Evolutionary conservation across 2,329 filamentous ascomycete genomes (phyloP).

Genomic region (Aquanectria penicillioides): DNA sequence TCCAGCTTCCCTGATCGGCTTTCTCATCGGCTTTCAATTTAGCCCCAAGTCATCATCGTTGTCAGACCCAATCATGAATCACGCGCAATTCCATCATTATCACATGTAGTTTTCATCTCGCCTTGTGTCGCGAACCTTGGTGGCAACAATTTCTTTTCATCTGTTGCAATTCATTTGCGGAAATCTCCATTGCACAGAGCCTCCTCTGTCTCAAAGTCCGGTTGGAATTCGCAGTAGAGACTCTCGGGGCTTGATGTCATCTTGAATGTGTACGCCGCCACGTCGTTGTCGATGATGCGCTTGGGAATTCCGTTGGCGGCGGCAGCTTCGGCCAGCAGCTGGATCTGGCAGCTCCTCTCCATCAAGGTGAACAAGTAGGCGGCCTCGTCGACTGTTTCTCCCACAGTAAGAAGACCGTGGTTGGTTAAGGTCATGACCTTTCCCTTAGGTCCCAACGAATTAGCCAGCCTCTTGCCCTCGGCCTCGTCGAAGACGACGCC

Average conservation of each 20-base stretch:
- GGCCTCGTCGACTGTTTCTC: slow-evolving; percentile 17
- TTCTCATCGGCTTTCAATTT: too few relatives aligned
- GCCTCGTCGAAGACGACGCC: slow-evolving; percentile 63
- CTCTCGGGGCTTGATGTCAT: slow-evolving; percentile 27
- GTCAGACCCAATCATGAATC: too few relatives aligned
- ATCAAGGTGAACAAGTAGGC: slow-evolving; percentile 10
- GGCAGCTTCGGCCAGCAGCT: slow-evolving; percentile 19
- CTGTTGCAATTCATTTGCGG: slow-evolving; percentile 19
- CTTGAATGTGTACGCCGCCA: slow-evolving; percentile 1
- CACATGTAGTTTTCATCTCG: too few relatives aligned
- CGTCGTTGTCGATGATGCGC: background rate
- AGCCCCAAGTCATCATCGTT: too few relatives aligned
- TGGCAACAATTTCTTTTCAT: too few relatives aligned
- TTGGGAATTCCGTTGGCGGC: slow-evolving; percentile 16
- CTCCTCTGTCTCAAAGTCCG: slow-evolving; percentile 26
- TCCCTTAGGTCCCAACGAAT: slow-evolving; percentile 63
- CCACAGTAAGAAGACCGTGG: slow-evolving; percentile 20
- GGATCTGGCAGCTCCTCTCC: slow-evolving; percentile 13
- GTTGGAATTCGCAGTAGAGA: slow-evolving; percentile 25
- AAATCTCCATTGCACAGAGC: slow-evolving; percentile 24
- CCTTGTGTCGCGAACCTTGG: too few relatives aligned
- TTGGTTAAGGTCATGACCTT: slow-evolving; percentile 51
- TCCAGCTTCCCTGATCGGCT: too few relatives aligned
- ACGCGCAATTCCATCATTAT: too few relatives aligned
- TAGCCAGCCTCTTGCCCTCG: slow-evolving; percentile 69